A percentile compares a stretch with the other conserved stretches of the same genome.
Conservation (phyloP, 129 eudicot species). For the Solidago caesia region DNA sequence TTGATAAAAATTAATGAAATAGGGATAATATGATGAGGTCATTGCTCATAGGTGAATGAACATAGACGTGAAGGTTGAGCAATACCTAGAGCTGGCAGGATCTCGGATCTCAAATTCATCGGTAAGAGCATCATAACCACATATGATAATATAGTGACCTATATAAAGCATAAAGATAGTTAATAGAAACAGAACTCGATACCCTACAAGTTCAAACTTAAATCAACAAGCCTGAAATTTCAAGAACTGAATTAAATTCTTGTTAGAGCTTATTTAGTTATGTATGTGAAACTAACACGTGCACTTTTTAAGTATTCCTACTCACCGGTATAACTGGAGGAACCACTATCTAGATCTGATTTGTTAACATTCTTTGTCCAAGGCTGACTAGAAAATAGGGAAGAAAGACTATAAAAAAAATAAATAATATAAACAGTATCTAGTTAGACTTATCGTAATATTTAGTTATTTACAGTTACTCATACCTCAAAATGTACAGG, state of each 20-base stretch:
- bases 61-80: background rate
- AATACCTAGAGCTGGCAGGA: slow-evolving; percentile 93
- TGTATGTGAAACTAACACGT: slow-evolving; percentile 1
- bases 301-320: background rate
- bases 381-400: slow-evolving; percentile 45
- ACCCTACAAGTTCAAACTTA: slow-evolving; percentile 1
- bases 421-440: background rate
- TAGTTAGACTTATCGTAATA: background rate
- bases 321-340: slow-evolving; percentile 76
- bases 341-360: slow-evolving; percentile 45
- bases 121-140: slow-evolving; percentile 77
- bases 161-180: slow-evolving; percentile 18
- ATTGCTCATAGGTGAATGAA: background rate
- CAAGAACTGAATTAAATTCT: background rate
- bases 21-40: background rate
- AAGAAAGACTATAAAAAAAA: background rate
- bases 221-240: background rate
- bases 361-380: slow-evolving; percentile 52
- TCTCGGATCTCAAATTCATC: slow-evolving; percentile 92
- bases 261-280: background rate
- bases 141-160: slow-evolving; percentile 90
- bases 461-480: background rate
- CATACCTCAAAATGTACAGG: slow-evolving; percentile 75
- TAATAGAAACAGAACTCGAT: background rate
- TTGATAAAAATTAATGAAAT: background rate